Conservation (phyloP, 2,329 filamentous ascomycete genomes). For the Paecilomyces variotii region DNA sequence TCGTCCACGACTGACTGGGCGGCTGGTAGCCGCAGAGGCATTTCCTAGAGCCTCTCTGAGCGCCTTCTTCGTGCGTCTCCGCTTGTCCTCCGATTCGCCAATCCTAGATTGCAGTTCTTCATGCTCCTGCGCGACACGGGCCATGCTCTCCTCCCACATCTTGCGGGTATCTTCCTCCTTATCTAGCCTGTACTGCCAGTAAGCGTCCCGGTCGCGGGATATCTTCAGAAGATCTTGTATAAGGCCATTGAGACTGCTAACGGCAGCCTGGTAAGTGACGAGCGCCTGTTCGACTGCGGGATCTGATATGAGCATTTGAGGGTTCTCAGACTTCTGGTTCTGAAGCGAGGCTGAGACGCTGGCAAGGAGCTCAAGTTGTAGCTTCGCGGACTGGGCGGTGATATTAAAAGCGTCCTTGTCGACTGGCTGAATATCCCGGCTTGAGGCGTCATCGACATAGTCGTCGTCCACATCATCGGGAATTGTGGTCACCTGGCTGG, state of each 20-base stretch:
- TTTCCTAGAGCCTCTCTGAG: constrained; percentile 75
- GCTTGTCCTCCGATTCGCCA: constrained; percentile 82
- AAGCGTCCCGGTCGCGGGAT: constrained; percentile 85
- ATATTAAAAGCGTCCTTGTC: constrained; percentile 95
- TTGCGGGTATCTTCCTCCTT: constrained; percentile 84
- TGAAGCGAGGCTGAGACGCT: constrained; percentile 79
- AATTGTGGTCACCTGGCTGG: constrained; percentile 42
- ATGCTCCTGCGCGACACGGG: constrained; percentile 87
- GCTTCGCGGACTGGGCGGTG: constrained; percentile 85
- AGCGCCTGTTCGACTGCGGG: constrained; percentile 68
- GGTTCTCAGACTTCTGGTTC: constrained; percentile 60
- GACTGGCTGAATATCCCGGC: constrained; percentile 61
- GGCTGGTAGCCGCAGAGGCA: constrained; percentile 33
- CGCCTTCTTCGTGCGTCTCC: constrained; percentile 80
- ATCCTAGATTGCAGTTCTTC: constrained; percentile 82
- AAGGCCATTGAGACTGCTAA: constrained; percentile 76
- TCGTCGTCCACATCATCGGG: constrained; percentile 63
- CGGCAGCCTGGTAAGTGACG: constrained; percentile 78
- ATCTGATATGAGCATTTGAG: constrained; percentile 66
- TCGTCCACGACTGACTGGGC: constrained; percentile 22
- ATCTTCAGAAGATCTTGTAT: constrained; percentile 85
- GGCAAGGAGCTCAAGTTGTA: constrained; percentile 85
- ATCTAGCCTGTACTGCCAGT: constrained; percentile 93
- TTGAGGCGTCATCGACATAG: constrained; percentile 71
- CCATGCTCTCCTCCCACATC: constrained; percentile 99